Base-by-base conservation (phyloP, 2,329 filamentous ascomycete genomes). In the Exophiala sp. region DNA sequence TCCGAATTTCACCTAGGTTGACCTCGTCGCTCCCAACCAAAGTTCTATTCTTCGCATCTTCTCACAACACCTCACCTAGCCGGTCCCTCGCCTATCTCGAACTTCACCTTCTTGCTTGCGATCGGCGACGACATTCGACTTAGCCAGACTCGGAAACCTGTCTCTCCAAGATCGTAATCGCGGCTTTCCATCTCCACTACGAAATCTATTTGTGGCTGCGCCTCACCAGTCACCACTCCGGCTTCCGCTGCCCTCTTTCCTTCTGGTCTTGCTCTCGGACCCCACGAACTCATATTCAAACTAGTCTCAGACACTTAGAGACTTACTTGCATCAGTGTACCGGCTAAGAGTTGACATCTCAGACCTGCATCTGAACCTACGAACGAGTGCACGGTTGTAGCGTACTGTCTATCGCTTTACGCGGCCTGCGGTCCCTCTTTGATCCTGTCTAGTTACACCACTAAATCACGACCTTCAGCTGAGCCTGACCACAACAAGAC, bases 161-260 rank as follows among this genome's bases (percentile, higher is more conserved):
- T 41, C 36, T 49, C 24, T 29, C 24, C 24, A 2, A 29, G 24
- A 29, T 29, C 24, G 24, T 29, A 29, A 29, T 29, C 24, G 24
- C 43, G 24, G 12, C 43, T 18, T 14, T 48, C 18, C 40, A 38
- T 46, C 41, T 41, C 52, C 45, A 45, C 49, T 24, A 44, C 29
- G 43, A 47, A 35, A 49, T 56, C 57, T 56, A 49, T 54, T 56
- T 52, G 45, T 46, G 50, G 53, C 57, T 59, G 57, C 57, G 57
- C 57, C 57, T 56, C 57, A 43, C 50, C 42, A 36, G 46, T 47
- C 50, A 43, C 50, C 42, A 36, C 50, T 47, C 50, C 50, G 50
- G 21, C 35, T 32, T 16, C 44, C 41, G 36, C 42, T 29, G 41
- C 36, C 33, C 52, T 45, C 34, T 47, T 52, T 44, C 32, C 42